These are phyloP conservation scores for Heterobasidion irregulare DNA, from an alignment of 1,284 basidiomycete genomes.

Conservation along the genomic window DNA sequence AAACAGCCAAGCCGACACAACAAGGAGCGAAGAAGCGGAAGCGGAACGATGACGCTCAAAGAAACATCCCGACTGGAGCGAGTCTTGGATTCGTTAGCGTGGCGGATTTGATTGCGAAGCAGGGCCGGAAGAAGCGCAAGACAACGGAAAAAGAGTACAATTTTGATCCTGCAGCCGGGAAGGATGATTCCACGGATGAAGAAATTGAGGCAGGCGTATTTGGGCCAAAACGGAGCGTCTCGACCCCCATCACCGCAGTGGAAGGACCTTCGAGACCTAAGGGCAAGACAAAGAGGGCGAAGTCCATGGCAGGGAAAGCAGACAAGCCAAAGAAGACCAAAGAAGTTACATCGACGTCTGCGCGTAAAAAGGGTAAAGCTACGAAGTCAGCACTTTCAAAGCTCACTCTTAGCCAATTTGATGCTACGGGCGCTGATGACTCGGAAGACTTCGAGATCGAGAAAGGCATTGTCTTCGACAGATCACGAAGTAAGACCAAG, in stretches of 20 bases:
- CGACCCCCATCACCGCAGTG: constrained; percentile 25
- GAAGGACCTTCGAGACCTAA: constrained; percentile 12
- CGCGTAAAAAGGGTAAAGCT: constrained; percentile 1
- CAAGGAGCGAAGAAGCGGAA: constrained; percentile 54
- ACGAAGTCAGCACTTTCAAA: constrained; percentile 26
- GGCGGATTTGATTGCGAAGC: constrained; percentile 47
- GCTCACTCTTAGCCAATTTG: constrained; percentile 29
- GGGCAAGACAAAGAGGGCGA: constrained; percentile 4
- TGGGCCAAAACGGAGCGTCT: constrained; percentile 39
- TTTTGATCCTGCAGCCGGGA: constrained; percentile 29
- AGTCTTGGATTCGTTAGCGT: constrained; percentile 57
- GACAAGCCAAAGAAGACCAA: constrained; percentile 2
- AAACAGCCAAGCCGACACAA: constrained; percentile 14
- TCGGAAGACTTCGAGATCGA: constrained; percentile 49
- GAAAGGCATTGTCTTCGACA: constrained; percentile 14
- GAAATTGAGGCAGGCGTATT: constrained; percentile 46
- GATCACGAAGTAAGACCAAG: not conserved
- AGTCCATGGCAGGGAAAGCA: not conserved
- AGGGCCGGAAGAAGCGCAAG: constrained; percentile 31
- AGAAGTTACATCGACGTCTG: not conserved
- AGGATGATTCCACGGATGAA: constrained; percentile 54
- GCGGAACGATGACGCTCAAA: constrained; percentile 52
- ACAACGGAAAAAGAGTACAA: constrained; percentile 17
- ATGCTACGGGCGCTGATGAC: constrained; percentile 38
- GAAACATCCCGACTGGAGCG: constrained; percentile 63